A percentile compares a stretch with the other conserved stretches of the same genome.
These are phyloP conservation scores for Cryomyces antarcticus DNA, from an alignment of 495 filamentous ascomycete genomes.

Conservation along the genomic window DNA sequence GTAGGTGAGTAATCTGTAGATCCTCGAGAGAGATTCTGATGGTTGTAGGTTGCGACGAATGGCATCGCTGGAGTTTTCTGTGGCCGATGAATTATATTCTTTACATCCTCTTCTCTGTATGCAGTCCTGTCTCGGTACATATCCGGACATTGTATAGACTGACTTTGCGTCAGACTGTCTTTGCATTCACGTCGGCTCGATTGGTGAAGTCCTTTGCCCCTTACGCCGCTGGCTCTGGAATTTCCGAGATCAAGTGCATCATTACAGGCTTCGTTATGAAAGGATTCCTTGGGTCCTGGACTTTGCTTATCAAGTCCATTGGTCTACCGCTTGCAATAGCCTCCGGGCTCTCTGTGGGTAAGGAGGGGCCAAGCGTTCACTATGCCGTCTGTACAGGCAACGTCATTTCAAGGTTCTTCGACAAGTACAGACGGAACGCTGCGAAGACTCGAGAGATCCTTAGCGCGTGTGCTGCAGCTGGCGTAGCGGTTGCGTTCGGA, in stretches of 20 bases:
- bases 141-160: not conserved
- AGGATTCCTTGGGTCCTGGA: conserved; percentile 85
- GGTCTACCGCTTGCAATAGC: conserved; percentile 81
- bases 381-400: conserved; percentile 97
- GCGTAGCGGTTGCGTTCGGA: conserved; percentile 91
- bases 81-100: conserved; percentile 66
- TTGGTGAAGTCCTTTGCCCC: conserved; percentile 88
- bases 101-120: conserved; percentile 76
- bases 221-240: conserved; percentile 91
- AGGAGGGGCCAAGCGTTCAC: conserved; percentile 94
- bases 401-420: conserved; percentile 82
- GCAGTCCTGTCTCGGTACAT: conserved; percentile 3
- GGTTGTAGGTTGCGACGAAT: conserved; percentile 54
- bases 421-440: conserved; percentile 82
- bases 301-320: conserved; percentile 83
- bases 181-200: conserved; percentile 62
- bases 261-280: conserved; percentile 99
- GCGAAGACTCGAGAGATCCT: conserved; percentile 90
- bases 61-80: conserved; percentile 72
- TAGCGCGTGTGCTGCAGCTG: conserved; percentile 83
- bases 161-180: conserved; percentile 36
- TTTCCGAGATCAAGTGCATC: conserved; percentile 98
- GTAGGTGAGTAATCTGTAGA: conserved; percentile 20
- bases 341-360: conserved; percentile 87
- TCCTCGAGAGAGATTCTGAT: conserved; percentile 9